A percentile compares a stretch with the other conserved stretches of the same genome.
Conservation (phyloP, 257 asterid species). For the Nicotiana knightiana region DNA sequence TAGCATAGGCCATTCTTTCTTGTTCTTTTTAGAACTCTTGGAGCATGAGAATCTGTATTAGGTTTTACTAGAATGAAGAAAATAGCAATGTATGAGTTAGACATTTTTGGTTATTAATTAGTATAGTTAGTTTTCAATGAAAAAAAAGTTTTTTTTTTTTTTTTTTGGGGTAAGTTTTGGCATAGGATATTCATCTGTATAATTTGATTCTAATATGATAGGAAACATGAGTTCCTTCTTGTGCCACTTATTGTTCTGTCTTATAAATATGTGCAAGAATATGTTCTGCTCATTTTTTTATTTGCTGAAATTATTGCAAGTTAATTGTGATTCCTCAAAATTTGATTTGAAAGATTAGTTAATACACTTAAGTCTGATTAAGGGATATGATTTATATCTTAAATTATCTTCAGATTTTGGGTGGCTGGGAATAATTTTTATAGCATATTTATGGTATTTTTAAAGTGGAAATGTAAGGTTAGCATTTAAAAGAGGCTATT, state of each 20-base stretch:
- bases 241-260: neutral
- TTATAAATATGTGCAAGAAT: neutral
- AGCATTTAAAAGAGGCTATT: neutral
- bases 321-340: neutral
- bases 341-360: neutral
- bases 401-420: neutral
- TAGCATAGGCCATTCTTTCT: neutral
- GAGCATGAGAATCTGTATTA: neutral
- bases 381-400: neutral
- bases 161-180: neutral
- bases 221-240: neutral
- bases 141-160: neutral
- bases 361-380: neutral
- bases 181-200: neutral
- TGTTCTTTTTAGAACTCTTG: too few relatives aligned
- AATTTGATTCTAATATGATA: neutral
- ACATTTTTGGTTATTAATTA: neutral
- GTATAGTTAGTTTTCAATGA: neutral
- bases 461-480: slow-evolving; percentile 3
- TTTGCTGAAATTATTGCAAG: neutral
- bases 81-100: neutral
- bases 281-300: neutral
- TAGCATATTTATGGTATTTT: slow-evolving; percentile 1
- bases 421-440: neutral
- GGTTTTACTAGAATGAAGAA: neutral